Base-by-base conservation (phyloP, 164 flowering plant species). In the Houttuynia cordata region DNA sequence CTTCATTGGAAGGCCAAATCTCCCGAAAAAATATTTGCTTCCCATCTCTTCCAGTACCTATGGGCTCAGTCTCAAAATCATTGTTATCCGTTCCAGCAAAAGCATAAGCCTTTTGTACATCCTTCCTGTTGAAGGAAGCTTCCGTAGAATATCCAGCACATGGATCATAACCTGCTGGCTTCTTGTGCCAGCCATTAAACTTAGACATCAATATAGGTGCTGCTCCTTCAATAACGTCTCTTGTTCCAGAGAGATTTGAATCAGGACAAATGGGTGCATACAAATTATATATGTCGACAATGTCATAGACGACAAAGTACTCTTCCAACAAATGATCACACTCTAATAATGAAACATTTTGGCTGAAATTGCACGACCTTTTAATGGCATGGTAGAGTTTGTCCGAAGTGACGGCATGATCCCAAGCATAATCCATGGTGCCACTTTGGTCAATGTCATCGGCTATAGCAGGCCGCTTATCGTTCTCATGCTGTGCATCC, bases 271-370 rank as follows among this genome's bases (percentile, higher is more conserved):
- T 25, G 21, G 96, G 96, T 53, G 85, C 37, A 53, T 91, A 87
- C 68, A 85, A 67, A 64, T 84, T 82, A 64, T 82, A 85, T 90
- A 88, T 88, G 75, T 88, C 97, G 7, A 91, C 83, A 70, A 85
- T 71, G 0, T 64, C 12, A 67, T 82, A 90, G 1, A 85, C 81
- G 0, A 47, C 63, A 20, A 75, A 80, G 67, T 86, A 86, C 41
- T 68, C 50, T 8, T 52, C 34, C 1, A 91, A 59, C 18, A 71
- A 76, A 0, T 9, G 10, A 4, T 64, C 17, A 72, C 95, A 90
- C 0, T 20, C 72, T 0, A 22, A 8, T 0, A 74, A 24, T 0
- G 8, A 18, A 23, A 64, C 21, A 0, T n/a, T 0, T 0, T 14
- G 20, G 54, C 75, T 78, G 69, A 87, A 90, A 62, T 87, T 64